A percentile compares a stretch with the other conserved stretches of the same genome.
These are phyloP conservation scores for Diaporthe ampelina DNA, from an alignment of 2,329 filamentous ascomycete species.

Conservation along the genomic window DNA sequence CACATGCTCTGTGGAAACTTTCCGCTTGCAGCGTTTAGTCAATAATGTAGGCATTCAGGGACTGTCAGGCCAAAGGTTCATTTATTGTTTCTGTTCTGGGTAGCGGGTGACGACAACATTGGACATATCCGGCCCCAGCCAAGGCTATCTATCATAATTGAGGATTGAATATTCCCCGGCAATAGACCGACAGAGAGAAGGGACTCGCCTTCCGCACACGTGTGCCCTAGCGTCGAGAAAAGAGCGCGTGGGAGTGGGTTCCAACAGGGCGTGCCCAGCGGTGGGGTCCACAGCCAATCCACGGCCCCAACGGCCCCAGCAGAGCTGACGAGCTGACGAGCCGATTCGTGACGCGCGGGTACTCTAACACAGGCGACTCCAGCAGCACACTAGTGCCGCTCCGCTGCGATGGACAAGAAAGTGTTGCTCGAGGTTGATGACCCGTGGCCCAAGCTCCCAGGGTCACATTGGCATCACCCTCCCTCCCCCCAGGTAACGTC, in stretches of 20 bases:
- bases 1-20: not conserved
- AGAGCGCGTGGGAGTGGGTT: constrained; percentile 26
- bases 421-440: not conserved
- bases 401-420: too few relatives aligned
- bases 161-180: not conserved
- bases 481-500: constrained; percentile 11
- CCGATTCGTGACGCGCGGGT: constrained; percentile 24
- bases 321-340: constrained; percentile 24
- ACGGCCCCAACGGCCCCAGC: constrained; percentile 7
- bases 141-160: not conserved
- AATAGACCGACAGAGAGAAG: not conserved
- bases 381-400: not conserved
- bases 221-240: constrained; percentile 3
- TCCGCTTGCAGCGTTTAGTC: constrained; percentile 10
- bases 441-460: constrained; percentile 30
- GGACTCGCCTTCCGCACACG: not conserved
- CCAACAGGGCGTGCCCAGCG: constrained; percentile 6
- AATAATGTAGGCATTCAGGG: too few relatives aligned
- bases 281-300: not conserved
- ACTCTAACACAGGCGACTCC: not conserved
- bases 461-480: constrained; percentile 13
- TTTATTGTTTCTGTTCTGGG: not conserved
- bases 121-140: not conserved
- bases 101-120: not conserved
- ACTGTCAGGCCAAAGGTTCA: not conserved